These are phyloP conservation scores for Hyphodiscus sp. DNA, from an alignment of 2,329 filamentous ascomycete genomes.

Conservation along the genomic window DNA sequence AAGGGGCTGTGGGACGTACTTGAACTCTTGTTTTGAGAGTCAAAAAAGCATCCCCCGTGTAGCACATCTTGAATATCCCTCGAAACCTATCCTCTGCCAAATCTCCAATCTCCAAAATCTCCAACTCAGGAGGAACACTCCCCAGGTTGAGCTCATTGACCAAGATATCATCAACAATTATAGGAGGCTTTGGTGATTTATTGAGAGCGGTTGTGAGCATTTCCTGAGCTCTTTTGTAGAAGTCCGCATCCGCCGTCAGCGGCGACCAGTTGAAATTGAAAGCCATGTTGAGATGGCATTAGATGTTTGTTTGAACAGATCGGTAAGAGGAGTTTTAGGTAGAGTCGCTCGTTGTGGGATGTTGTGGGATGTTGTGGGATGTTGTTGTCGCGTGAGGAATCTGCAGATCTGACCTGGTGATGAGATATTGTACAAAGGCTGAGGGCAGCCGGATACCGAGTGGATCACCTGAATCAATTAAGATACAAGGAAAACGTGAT, in stretches of 20 bases:
- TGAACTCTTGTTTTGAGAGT: conserved; percentile 95
- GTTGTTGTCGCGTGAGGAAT: conserved; percentile 19
- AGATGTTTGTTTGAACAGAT: conserved; percentile 9
- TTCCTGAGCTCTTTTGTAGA: conserved; percentile 85
- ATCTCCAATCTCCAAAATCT: conserved; percentile 97
- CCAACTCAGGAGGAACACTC: conserved; percentile 86
- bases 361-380: neutral
- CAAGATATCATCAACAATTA: conserved; percentile 98
- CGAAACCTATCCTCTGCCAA: conserved; percentile 94
- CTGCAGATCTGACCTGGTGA: conserved; percentile 13
- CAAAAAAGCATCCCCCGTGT: conserved; percentile 89
- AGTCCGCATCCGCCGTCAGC: conserved; percentile 87
- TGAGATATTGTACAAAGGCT: conserved; percentile 9
- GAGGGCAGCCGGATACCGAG: neutral
- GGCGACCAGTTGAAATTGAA: conserved; percentile 99
- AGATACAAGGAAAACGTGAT: conserved; percentile 13
- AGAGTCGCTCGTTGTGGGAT: no score
- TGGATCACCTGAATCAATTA: conserved; percentile 17
- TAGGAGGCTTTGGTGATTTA: conserved; percentile 95
- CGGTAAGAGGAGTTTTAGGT: neutral
- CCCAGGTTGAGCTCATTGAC: conserved; percentile 97
- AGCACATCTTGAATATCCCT: conserved; percentile 99
- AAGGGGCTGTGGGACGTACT: conserved; percentile 42
- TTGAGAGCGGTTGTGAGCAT: conserved; percentile 92
- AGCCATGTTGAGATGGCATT: conserved; percentile 58